Conservation (phyloP, 768 basidiomycete species). For the Crucibulum laeve region DNA sequence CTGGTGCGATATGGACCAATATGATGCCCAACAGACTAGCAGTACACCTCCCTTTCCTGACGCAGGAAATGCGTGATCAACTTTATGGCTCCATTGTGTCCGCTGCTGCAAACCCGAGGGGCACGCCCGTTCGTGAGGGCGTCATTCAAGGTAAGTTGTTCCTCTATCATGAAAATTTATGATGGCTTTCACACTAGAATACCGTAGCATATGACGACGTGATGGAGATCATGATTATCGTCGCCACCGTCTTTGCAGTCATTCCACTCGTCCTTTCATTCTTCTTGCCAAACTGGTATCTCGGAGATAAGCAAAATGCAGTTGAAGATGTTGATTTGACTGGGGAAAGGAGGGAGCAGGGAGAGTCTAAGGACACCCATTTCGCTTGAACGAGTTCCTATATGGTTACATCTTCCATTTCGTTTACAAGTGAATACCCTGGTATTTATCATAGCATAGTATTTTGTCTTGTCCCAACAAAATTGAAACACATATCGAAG, state of each 20-base stretch:
- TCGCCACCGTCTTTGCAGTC: conserved; percentile 47
- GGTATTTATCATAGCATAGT: too few species aligned
- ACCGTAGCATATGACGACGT: conserved; percentile 47
- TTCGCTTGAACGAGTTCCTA: too few species aligned
- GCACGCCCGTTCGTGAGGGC: conserved; percentile 58
- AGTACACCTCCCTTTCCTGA: conserved; percentile 46
- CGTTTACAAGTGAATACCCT: too few species aligned
- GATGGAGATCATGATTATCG: conserved; percentile 53
- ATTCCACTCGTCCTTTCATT: conserved; percentile 56
- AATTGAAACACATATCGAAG: too few species aligned
- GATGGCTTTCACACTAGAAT: neutral
- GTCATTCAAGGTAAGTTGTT: conserved; percentile 48
- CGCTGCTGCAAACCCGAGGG: conserved; percentile 43
- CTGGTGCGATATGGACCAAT: conserved; percentile 63
- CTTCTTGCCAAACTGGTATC: conserved; percentile 61
- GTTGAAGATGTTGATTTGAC: conserved; percentile 40
- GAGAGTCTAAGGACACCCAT: too few species aligned
- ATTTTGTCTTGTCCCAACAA: too few species aligned
- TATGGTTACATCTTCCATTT: too few species aligned
- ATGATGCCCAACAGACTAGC: conserved; percentile 62
- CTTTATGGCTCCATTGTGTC: conserved; percentile 54
- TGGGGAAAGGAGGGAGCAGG: too few species aligned
- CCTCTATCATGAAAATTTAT: conserved; percentile 8
- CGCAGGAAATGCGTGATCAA: conserved; percentile 32
- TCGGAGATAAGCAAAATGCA: conserved; percentile 70